Base-by-base conservation (phyloP, 805 yeast species). In the Candida corydali region DNA sequence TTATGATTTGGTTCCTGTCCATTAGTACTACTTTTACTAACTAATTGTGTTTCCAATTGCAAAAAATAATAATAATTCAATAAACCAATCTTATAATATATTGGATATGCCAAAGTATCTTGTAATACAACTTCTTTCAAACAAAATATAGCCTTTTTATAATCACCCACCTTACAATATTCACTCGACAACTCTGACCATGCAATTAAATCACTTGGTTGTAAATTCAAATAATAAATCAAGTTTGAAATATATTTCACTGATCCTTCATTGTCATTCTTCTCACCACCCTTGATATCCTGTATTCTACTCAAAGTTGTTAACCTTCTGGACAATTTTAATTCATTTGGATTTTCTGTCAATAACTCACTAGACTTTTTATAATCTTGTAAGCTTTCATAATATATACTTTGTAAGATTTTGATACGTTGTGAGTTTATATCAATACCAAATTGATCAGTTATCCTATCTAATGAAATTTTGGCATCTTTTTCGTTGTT, bases 141-240 rank as follows among this genome's bases (percentile, higher is more conserved):
- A 38, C 86, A 70, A 53, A 70, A 77, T 5, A 83, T 69, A 0
- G 93, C 81, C 47, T 80, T 78, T 24, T 76, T 81, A 45, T 73
- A 79, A 50, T 80, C 78, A 1, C 88, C 88, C 7, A 70, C 42
- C 10, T 63, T 54, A 17, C 58, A 58, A 54, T 91, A 91, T n/a
- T 73, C 64, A 25, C 77, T 76, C 3, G 79, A 82, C 38, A 88
- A 65, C 57, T 86, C 95, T 32, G 78, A 69, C 95, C 95, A 87
- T 2, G 83, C 64, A 44, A 82, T 79, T 2, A 75, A 64, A 56
- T 93, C 98, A 15, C 80, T 55, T 1, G 97, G 96, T 47, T 75
- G 78, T 34, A 70, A 60, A 37, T 79, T 81, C 36, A 86, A 58
- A 45, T 71, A 75, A 24, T 65, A 70, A 8, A 65, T 62, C 46